These are phyloP conservation scores for Ottelia alismoides DNA, from an alignment of 106 monocot species.

Conservation along the genomic window DNA sequence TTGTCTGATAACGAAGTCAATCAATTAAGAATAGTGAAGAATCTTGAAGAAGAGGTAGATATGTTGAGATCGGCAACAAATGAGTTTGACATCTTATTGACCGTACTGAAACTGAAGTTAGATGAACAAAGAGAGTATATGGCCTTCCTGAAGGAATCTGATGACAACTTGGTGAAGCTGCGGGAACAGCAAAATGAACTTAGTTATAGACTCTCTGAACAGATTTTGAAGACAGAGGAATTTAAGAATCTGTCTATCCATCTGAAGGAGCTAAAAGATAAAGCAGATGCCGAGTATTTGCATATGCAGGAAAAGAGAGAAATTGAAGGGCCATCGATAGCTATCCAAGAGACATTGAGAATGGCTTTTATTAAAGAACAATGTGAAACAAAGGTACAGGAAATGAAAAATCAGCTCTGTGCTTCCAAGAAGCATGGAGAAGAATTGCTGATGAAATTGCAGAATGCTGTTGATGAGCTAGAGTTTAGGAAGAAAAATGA, in stretches of 20 bases:
- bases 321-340: conserved; percentile 28
- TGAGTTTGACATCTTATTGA: conserved; percentile 36
- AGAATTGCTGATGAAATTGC: conserved; percentile 87
- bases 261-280: conserved; percentile 86
- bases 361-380: conserved; percentile 96
- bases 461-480: conserved; percentile 81
- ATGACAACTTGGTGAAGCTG: conserved; percentile 30
- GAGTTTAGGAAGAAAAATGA: conserved; percentile 71
- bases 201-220: conserved; percentile 59
- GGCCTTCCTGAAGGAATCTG: conserved; percentile 26
- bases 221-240: conserved; percentile 86
- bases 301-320: conserved; percentile 54
- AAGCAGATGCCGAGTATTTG: conserved; percentile 51
- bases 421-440: conserved; percentile 72
- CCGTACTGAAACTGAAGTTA: conserved; percentile 55
- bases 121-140: conserved; percentile 39
- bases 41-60: conserved; percentile 51
- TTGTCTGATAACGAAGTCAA: no score
- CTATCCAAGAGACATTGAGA: conserved; percentile 63
- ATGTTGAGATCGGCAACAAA: conserved; percentile 29
- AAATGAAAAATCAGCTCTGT: conserved; percentile 56
- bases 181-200: conserved; percentile 55
- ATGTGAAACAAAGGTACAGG: conserved; percentile 74
- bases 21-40: conserved; percentile 25
- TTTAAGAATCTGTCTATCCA: conserved; percentile 81